Percentiles rank a stretch among this genome's conserved stretches.
These are phyloP conservation scores for Aquanectria penicillioides DNA, from an alignment of 2,329 filamentous ascomycete genomes.

Conservation along the genomic window DNA sequence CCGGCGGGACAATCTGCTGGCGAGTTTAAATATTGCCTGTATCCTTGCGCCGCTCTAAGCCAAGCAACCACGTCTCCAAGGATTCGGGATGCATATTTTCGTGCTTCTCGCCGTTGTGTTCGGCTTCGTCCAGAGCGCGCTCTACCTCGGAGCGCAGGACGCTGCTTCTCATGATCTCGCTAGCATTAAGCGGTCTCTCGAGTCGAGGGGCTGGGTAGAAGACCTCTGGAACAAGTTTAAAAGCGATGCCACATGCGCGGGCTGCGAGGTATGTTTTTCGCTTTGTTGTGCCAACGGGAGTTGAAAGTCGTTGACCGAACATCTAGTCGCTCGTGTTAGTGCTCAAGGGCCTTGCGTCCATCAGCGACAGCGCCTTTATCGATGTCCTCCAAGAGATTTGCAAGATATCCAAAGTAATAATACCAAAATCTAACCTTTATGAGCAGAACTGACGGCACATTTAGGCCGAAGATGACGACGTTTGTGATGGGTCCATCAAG, in stretches of 20 bases:
- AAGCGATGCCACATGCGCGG: constrained; percentile 33
- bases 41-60: not conserved
- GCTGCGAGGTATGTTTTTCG: constrained; percentile 31
- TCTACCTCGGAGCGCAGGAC: constrained; percentile 17
- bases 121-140: constrained; percentile 12
- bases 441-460: constrained; percentile 1
- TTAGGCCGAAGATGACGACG: constrained; percentile 62
- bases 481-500: constrained; percentile 62
- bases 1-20: not conserved
- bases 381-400: constrained; percentile 44
- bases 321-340: constrained; percentile 46
- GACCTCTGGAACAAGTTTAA: constrained; percentile 13
- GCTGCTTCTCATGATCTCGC: constrained; percentile 10
- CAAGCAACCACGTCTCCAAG: not conserved
- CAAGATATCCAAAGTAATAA: constrained; percentile 45
- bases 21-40: not conserved
- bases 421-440: too few relatives aligned
- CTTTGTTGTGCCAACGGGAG: not conserved
- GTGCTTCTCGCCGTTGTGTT: constrained; percentile 9
- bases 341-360: constrained; percentile 54
- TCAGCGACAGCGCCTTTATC: constrained; percentile 55
- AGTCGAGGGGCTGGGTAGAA: not conserved
- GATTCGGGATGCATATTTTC: constrained; percentile 2
- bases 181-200: constrained; percentile 24
- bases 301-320: not conserved